Percentiles rank a stretch among this genome's conserved stretches.
phyloP scores from a whole-genome alignment of 768 basidiomycete genomes.

The Serendipita indica region DNA sequence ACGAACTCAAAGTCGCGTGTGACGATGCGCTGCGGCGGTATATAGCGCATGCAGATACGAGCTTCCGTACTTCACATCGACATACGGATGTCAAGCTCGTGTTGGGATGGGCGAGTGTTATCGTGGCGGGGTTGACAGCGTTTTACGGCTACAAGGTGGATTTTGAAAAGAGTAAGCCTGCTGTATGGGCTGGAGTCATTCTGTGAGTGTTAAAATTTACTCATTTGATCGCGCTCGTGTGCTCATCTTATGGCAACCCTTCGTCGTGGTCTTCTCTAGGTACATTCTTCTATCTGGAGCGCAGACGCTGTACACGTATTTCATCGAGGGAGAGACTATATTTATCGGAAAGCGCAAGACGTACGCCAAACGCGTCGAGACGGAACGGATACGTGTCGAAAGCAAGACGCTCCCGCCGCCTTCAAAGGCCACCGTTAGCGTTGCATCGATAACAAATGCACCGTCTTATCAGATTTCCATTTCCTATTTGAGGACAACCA shows the following conservation, averaged over 20 bases:
- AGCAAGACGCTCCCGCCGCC: slow-evolving; percentile 43
- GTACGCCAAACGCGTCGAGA: slow-evolving; percentile 76
- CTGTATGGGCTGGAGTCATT: slow-evolving; percentile 63
- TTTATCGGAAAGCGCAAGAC: slow-evolving; percentile 86
- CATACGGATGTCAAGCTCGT: slow-evolving; percentile 81
- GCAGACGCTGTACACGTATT: slow-evolving; percentile 73
- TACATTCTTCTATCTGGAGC: slow-evolving; percentile 58
- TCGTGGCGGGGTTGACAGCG: slow-evolving; percentile 66
- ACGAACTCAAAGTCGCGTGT: slow-evolving; percentile 38
- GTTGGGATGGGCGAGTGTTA: slow-evolving; percentile 75
- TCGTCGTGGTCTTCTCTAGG: slow-evolving; percentile 26
- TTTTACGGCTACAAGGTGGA: slow-evolving; percentile 75
- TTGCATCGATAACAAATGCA: slow-evolving; percentile 31
- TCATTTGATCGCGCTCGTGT: background rate
- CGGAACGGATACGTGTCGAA: slow-evolving; percentile 70
- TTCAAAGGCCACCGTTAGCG: slow-evolving; percentile 17
- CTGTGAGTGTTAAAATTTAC: slow-evolving; percentile 37
- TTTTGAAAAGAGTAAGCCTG: slow-evolving; percentile 79
- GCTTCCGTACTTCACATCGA: slow-evolving; percentile 68
- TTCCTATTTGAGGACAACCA: slow-evolving; percentile 63
- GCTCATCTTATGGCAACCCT: background rate
- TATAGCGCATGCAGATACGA: slow-evolving; percentile 55
- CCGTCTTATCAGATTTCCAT: slow-evolving; percentile 56
- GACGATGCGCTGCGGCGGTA: slow-evolving; percentile 86
- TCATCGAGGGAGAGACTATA: slow-evolving; percentile 68